These are phyloP conservation scores for Cicer pinnatifidum DNA, from an alignment of 306 rosid genomes.

Conservation along the genomic window DNA sequence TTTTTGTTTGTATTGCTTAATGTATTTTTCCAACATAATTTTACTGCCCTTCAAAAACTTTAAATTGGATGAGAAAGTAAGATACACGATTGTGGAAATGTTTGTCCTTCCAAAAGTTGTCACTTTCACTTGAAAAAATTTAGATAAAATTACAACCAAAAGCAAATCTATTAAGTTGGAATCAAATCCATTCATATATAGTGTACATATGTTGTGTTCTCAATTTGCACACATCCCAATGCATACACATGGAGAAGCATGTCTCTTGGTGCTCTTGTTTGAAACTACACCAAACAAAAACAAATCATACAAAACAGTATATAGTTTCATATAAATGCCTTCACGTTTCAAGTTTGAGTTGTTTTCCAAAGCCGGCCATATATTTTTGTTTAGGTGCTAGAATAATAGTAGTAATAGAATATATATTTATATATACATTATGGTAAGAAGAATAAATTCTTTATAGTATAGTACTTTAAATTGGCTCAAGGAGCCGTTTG, in stretches of 20 bases:
- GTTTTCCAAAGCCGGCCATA: slow-evolving; percentile 38
- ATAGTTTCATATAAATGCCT: slow-evolving; percentile 15
- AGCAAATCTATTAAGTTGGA: slow-evolving; percentile 10
- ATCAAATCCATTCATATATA: slow-evolving; percentile 9
- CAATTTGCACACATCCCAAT: not conserved
- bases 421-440: not conserved
- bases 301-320: not conserved
- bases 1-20: no score
- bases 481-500: slow-evolving; percentile 38
- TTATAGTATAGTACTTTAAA: slow-evolving; percentile 16
- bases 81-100: not conserved
- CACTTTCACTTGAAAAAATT: slow-evolving; percentile 3
- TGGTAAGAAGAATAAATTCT: not conserved
- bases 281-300: slow-evolving; percentile 2
- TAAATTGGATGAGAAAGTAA: not conserved
- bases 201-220: not conserved
- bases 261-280: slow-evolving; percentile 24
- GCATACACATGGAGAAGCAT: slow-evolving; percentile 14
- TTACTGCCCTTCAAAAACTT: not conserved
- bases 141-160: not conserved
- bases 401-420: not conserved
- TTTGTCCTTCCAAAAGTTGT: not conserved
- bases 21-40: not conserved
- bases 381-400: not conserved
- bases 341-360: slow-evolving; percentile 31